phyloP scores from a whole-genome alignment of 164 flowering plant species.

The Liriodendron chinense region DNA sequence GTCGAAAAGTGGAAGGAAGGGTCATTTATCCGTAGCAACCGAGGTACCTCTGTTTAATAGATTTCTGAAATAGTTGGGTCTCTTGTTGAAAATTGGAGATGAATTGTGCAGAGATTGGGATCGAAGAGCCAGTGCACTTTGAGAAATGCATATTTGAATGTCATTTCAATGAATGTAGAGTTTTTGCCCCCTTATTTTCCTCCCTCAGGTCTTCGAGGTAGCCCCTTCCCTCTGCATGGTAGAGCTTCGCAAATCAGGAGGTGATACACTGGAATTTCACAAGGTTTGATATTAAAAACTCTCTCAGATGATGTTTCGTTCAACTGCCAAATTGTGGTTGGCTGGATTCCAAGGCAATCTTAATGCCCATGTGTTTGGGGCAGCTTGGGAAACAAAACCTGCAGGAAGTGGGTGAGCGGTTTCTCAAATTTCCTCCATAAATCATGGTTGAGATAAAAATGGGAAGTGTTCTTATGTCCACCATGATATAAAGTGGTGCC shows the following conservation, averaged over 20 bases:
- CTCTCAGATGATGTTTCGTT: not conserved
- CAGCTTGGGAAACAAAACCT: not conserved
- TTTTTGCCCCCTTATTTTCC: not conserved
- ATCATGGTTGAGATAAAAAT: no score
- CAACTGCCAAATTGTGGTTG: not conserved
- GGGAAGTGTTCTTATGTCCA: no score
- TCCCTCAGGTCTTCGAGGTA: slow-evolving; percentile 75
- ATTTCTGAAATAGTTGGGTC: not conserved
- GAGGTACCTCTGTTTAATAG: slow-evolving; percentile 50
- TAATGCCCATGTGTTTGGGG: not conserved
- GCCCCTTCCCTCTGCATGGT: slow-evolving; percentile 98
- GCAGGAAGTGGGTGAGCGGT: no score
- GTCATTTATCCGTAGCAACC: slow-evolving; percentile 83
- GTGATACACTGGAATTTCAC: slow-evolving; percentile 98
- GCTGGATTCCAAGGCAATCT: not conserved
- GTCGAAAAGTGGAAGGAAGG: slow-evolving; percentile 90
- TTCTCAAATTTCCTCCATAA: no score
- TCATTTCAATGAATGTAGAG: not conserved
- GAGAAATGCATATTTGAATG: not conserved
- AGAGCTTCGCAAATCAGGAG: slow-evolving; percentile 89
- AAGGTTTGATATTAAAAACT: slow-evolving; percentile 45
- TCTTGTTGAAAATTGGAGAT: not conserved
- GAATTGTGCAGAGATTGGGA: not conserved
- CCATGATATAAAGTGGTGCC: no score
- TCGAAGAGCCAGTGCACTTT: not conserved